A percentile compares a stretch with the other conserved stretches of the same genome.
Conservation (phyloP, 1,284 basidiomycete genomes). For the Xerocomus amazonicus region DNA sequence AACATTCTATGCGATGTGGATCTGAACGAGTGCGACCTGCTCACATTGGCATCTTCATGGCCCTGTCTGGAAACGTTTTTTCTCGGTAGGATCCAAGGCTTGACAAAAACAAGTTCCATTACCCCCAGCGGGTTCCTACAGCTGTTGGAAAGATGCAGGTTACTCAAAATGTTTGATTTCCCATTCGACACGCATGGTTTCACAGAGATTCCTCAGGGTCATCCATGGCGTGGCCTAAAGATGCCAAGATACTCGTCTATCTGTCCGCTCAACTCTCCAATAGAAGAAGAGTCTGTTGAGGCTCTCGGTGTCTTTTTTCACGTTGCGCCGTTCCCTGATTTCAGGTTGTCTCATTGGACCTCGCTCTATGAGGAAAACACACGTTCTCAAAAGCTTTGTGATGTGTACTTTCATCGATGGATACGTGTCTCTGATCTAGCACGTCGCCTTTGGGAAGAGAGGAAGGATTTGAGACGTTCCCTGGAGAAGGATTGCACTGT, state of each 20-base stretch:
- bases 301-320: too few relatives aligned
- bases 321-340: slow-evolving; percentile 4
- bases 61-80: slow-evolving; percentile 5
- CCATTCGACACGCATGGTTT: slow-evolving; percentile 6
- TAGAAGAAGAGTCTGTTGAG: too few relatives aligned
- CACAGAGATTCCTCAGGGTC: too few relatives aligned
- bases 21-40: slow-evolving; percentile 5
- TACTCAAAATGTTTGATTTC: slow-evolving; percentile 2
- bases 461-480: slow-evolving; percentile 5
- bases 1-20: slow-evolving; percentile 1
- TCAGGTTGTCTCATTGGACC: slow-evolving; percentile 7
- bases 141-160: slow-evolving; percentile 16
- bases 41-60: slow-evolving; percentile 16
- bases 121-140: slow-evolving; percentile 13
- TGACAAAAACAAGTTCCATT: slow-evolving; percentile 7
- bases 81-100: not conserved
- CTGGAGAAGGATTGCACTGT: not conserved
- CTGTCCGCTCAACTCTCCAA: too few relatives aligned
- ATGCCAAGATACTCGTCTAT: too few relatives aligned
- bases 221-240: too few relatives aligned
- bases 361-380: not conserved
- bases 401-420: slow-evolving; percentile 9
- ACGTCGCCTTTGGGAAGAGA: slow-evolving; percentile 2
- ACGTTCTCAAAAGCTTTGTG: not conserved
- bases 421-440: not conserved